Conservation (phyloP, 2,329 filamentous ascomycete genomes). For the Sporothrix protearum region DNA sequence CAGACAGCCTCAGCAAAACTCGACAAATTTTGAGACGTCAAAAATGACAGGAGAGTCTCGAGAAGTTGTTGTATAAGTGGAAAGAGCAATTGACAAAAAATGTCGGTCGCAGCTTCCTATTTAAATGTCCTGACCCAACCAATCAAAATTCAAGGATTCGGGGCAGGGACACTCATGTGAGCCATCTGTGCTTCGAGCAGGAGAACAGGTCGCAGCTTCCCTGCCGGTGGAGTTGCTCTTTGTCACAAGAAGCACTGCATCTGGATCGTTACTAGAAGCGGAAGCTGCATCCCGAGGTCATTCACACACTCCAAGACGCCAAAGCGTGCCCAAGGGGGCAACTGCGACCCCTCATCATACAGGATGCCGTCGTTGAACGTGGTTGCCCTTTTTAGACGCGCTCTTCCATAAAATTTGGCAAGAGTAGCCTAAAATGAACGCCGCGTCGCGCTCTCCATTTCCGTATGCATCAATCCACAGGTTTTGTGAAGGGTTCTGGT, state of each 20-base stretch:
- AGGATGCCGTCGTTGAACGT: neutral
- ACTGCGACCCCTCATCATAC: neutral
- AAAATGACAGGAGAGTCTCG: neutral
- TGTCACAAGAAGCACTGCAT: slow-evolving; percentile 15
- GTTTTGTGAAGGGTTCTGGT: neutral
- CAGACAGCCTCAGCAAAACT: neutral
- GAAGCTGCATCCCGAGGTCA: slow-evolving; percentile 16
- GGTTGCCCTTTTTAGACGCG: neutral
- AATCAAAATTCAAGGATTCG: neutral
- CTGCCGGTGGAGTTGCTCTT: slow-evolving; percentile 13
- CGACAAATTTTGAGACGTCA: neutral
- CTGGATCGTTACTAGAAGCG: slow-evolving; percentile 14
- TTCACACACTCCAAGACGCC: neutral
- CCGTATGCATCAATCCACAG: slow-evolving; percentile 10
- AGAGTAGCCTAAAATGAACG: slow-evolving; percentile 21
- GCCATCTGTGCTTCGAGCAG: neutral
- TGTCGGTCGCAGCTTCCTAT: slow-evolving; percentile 10
- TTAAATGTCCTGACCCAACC: slow-evolving; percentile 5
- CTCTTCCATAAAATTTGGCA: neutral
- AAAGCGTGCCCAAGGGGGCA: slow-evolving; percentile 3
- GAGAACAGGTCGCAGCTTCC: slow-evolving; percentile 1
- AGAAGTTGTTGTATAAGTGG: slow-evolving; percentile 12
- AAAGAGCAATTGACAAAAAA: neutral
- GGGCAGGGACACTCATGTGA: neutral
- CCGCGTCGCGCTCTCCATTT: slow-evolving; percentile 18